Base-by-base conservation (phyloP, 257 asterid species). In the Capsicum rhomboideum region DNA sequence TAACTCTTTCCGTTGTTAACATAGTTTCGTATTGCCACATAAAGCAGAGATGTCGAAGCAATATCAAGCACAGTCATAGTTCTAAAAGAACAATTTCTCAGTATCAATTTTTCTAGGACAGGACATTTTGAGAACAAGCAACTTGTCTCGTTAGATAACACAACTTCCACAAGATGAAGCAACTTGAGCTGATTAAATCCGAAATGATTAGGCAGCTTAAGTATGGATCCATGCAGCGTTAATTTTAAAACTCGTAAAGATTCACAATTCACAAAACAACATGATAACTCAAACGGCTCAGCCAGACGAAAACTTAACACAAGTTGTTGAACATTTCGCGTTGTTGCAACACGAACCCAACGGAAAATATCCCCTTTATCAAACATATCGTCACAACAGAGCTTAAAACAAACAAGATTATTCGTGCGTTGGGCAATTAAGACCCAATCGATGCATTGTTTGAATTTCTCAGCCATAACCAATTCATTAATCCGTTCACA, bases 221-320 rank as follows among this genome's bases (percentile, higher is more conserved):
- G 55, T 17, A 75, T 69, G 10, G 31, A 12, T 14, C 83, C 86
- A 10, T 0, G 9, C 11, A 83, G 14, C 7, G 10, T 3, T 53
- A 29, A 49, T 82, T 44, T 83, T 63, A 82, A 85, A 85, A 85
- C 50, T 9, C 82, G 85, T 78, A 88, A 23, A 10, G 63, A 83
- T 26, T 83, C 75, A 72, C 82, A 44, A 75, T 20, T 75, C n/a
- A 34, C 63, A 40, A 83, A 34, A 40, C 82, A 72, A 72, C 55
- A 69, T 1, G 86, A 82, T 75, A 83, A 55, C 74, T 34, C 61
- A 83, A 83, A 83, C 10, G 46, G 44, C 75, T 4, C 77, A 21
- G 6, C 8, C 21, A 50, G 78, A 72, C 40, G 3, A 37, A 42
- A 83, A 37, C 1, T 10, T 18, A 74, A 72, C 26, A 69, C 82